These are phyloP conservation scores for Craterostigma plantagineum DNA, from an alignment of 257 asterid genomes.

Conservation along the genomic window DNA sequence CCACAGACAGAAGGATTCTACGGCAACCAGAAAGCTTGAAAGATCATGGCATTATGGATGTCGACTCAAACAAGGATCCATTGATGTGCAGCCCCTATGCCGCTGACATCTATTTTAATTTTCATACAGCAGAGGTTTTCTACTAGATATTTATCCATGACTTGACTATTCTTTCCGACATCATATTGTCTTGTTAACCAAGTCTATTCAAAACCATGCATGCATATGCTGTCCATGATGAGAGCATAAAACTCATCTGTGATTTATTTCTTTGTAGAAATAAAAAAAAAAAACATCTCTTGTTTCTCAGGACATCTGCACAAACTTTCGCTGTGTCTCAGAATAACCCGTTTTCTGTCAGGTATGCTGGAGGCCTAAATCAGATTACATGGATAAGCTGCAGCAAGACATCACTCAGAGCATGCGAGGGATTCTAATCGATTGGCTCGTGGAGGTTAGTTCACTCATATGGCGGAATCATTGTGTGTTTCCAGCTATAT, in stretches of 20 bases:
- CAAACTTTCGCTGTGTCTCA: too few relatives aligned
- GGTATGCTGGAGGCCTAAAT: conserved; percentile 59
- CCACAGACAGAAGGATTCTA: conserved; percentile 22
- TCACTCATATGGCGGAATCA: too few relatives aligned
- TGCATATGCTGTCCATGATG: not conserved
- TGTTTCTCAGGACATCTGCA: too few relatives aligned
- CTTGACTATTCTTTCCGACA: conserved; percentile 4
- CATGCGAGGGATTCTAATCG: conserved; percentile 78
- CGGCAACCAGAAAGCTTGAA: conserved; percentile 23
- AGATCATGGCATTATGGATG: conserved; percentile 32
- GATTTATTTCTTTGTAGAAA: not conserved
- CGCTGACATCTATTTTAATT: conserved; percentile 54
- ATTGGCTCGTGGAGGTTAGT: conserved; percentile 93
- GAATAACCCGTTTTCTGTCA: conserved; percentile 2
- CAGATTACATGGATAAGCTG: conserved; percentile 64
- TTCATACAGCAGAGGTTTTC: conserved; percentile 59
- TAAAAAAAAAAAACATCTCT: too few relatives aligned
- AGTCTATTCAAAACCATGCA: not conserved
- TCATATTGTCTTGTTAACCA: not conserved
- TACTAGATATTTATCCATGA: conserved; percentile 7
- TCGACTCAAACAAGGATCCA: conserved; percentile 74
- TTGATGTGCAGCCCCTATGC: conserved; percentile 87
- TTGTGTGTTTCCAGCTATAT: too few relatives aligned
- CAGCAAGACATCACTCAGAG: conserved; percentile 62
- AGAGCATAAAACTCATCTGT: not conserved